A percentile compares a stretch with the other conserved stretches of the same genome.
These are phyloP conservation scores for Mycena chlorophos DNA, from an alignment of 768 basidiomycete species.

Conservation along the genomic window DNA sequence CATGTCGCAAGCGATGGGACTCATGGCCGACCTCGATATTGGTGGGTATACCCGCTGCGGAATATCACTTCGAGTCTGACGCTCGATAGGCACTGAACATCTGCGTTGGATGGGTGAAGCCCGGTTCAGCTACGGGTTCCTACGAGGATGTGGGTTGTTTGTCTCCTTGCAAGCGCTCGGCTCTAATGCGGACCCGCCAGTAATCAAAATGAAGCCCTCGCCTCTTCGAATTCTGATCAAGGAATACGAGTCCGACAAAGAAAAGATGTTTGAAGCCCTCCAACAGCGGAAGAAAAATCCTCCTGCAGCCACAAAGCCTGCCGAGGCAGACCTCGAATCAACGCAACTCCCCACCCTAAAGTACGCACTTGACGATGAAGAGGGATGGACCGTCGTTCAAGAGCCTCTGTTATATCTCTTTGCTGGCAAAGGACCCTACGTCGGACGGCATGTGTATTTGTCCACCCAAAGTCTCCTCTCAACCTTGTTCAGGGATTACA, in stretches of 20 bases:
- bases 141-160: slow-evolving; percentile 59
- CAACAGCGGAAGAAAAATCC: slow-evolving; percentile 36
- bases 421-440: slow-evolving; percentile 80
- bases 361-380: slow-evolving; percentile 43
- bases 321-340: slow-evolving; percentile 16
- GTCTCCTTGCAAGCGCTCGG: background rate
- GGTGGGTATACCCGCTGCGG: too few relatives aligned
- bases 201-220: slow-evolving; percentile 61
- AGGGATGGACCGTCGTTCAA: slow-evolving; percentile 72
- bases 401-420: slow-evolving; percentile 69
- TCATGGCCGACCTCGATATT: slow-evolving; percentile 84
- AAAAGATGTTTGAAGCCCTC: slow-evolving; percentile 60
- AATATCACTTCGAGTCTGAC: too few relatives aligned
- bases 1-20: slow-evolving; percentile 79
- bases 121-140: slow-evolving; percentile 72
- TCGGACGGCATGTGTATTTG: slow-evolving; percentile 50
- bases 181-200: slow-evolving; percentile 32
- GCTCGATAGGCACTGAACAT: slow-evolving; percentile 82
- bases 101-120: slow-evolving; percentile 85
- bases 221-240: slow-evolving; percentile 72
- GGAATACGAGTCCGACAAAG: slow-evolving; percentile 67
- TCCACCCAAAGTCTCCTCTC: background rate
- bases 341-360: slow-evolving; percentile 47
- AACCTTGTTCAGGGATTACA: slow-evolving; percentile 1
- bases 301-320: slow-evolving; percentile 9